Base-by-base conservation (phyloP, 345 rosid genomes). In the Acer campestre region DNA sequence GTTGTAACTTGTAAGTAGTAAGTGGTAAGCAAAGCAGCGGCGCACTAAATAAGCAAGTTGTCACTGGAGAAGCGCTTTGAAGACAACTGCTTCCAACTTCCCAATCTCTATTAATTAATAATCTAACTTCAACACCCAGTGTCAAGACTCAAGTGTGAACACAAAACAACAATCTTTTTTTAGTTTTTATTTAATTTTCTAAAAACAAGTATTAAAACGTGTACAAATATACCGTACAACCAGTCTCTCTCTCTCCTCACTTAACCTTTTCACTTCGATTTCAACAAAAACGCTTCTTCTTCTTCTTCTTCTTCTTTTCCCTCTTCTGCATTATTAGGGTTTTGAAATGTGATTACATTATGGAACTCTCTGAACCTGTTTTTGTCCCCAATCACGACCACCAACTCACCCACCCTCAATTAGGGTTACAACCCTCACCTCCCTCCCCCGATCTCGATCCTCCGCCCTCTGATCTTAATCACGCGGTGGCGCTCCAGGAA, bases 381-480 rank as follows among this genome's bases (percentile, higher is more conserved):
- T 14, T 61, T 49, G 17, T 66, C 23, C 51, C 68, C 10, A 22
- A 53, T 49, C 40, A 79, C 61, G 61, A 42, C 56, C 48, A 59
- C 20, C 58, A 76, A 14, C 75, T 66, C 46, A 42, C 74, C 18
- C 38, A 75, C 29, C 56, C 67, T 4, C 27, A 83, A 74, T 61
- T 68, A 38, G 82, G 67, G 55, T 63, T 67, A 25, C 14, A 12
- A 13, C 66, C 76, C 67, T 44, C 53, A 46, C n/a, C 70, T 4
- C 31, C 55, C 9, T 75, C 81, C 22, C 67, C 66, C 4, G 74
- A 55, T 76, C 76, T 56, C 53, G 71, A 71, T 78, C 73, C 67
- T 20, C 75, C 86, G 31, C 78, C 62, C 16, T 67, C 87, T 56
- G 86, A 87, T 87, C 83, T 75, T 70, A 67, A 82, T 64, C 85